phyloP scores from a whole-genome alignment of 345 rosid species.

The Brassica cretica region DNA sequence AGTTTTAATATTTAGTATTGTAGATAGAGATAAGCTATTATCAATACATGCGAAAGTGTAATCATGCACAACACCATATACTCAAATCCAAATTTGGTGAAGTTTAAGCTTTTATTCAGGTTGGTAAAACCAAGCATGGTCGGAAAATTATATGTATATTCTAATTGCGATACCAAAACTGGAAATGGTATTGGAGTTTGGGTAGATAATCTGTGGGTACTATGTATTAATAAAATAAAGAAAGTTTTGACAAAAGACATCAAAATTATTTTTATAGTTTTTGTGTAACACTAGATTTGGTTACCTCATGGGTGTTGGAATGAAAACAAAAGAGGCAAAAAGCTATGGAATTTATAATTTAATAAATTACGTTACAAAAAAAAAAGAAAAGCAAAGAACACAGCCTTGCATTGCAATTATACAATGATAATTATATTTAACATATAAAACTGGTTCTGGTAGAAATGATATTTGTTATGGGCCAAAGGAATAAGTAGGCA shows the following conservation, averaged over 20 bases:
- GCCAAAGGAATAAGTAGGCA: constrained; percentile 27
- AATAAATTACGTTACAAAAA: neutral
- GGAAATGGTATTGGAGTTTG: constrained; percentile 8
- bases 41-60: neutral
- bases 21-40: neutral
- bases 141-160: neutral
- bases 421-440: neutral
- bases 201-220: constrained; percentile 21
- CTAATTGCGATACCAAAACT: neutral
- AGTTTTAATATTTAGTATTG: neutral
- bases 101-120: neutral
- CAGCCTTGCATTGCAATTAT: constrained; percentile 45
- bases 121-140: neutral
- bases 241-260: constrained; percentile 7
- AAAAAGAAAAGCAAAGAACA: constrained; percentile 26
- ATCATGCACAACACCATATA: neutral
- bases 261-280: neutral
- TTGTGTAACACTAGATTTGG: constrained; percentile 39
- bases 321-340: constrained; percentile 40
- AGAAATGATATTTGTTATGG: constrained; percentile 32
- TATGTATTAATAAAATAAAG: neutral
- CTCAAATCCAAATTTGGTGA: neutral
- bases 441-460: constrained; percentile 33
- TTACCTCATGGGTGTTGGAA: constrained; percentile 29
- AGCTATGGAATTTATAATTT: constrained; percentile 19